phyloP scores from a whole-genome alignment of 768 basidiomycete genomes.

The Russula virescens region DNA sequence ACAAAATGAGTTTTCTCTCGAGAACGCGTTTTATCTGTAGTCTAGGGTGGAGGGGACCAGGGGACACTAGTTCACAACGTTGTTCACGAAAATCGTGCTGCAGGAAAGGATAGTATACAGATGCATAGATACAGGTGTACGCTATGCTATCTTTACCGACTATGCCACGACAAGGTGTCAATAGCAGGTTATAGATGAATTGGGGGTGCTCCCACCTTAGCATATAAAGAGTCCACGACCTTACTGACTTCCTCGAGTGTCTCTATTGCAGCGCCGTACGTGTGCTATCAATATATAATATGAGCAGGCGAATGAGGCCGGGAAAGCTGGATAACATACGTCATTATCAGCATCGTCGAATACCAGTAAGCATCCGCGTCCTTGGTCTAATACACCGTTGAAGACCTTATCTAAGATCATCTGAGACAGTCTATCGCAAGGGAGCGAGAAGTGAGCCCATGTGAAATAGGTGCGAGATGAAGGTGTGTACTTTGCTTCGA shows the following conservation, averaged over 20 bases:
- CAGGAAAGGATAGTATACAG: not conserved
- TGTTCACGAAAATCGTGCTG: not conserved
- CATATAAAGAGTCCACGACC: conserved; percentile 91
- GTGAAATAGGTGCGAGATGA: not conserved
- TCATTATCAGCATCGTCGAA: conserved; percentile 84
- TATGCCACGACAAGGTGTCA: conserved; percentile 1
- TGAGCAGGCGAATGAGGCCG: conserved; percentile 1
- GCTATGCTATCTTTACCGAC: conserved; percentile 26
- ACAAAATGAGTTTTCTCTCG: too few species aligned
- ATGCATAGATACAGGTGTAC: not conserved
- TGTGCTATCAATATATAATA: conserved; percentile 45
- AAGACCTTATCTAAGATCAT: conserved; percentile 98
- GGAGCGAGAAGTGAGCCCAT: not conserved
- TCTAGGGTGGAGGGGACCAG: too few species aligned
- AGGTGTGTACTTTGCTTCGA: conserved; percentile 78
- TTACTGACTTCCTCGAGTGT: conserved; percentile 88
- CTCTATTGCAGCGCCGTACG: conserved; percentile 83
- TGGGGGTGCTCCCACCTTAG: conserved; percentile 49
- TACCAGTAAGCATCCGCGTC: conserved; percentile 85
- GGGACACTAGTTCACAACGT: too few species aligned
- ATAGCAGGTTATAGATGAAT: conserved; percentile 10
- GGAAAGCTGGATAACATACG: conserved; percentile 43
- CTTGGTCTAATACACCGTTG: conserved; percentile 95
- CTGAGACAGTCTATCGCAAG: conserved; percentile 69
- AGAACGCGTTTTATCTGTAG: too few species aligned